phyloP scores from a whole-genome alignment of 202 grass and related monocot genomes.

The Panicum hallii region DNA sequence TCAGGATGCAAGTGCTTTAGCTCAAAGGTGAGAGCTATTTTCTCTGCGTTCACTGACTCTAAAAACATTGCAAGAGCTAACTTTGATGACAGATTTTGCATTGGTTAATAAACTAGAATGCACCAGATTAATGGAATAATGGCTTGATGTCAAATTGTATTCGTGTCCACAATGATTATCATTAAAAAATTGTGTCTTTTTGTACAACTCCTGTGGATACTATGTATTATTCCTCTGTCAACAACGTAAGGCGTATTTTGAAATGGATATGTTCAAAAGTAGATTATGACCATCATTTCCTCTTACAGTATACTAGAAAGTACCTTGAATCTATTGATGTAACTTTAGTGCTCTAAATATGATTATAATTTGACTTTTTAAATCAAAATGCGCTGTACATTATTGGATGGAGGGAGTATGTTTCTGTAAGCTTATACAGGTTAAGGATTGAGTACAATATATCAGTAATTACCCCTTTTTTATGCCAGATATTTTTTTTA shows the following conservation, averaged over 20 bases:
- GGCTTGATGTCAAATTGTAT: neutral
- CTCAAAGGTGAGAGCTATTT: constrained; percentile 65
- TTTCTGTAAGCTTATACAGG: neutral
- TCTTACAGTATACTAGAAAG: neutral
- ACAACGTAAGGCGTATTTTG: neutral
- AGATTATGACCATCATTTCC: neutral
- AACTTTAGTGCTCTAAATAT: neutral
- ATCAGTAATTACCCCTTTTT: constrained; percentile 18
- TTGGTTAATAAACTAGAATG: neutral
- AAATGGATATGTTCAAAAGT: neutral
- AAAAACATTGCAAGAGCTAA: constrained; percentile 28
- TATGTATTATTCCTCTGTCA: neutral
- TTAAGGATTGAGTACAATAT: constrained; percentile 9
- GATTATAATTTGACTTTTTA: neutral
- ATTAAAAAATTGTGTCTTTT: constrained; percentile 13
- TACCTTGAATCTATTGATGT: neutral
- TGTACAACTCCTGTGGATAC: neutral
- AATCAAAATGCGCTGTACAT: neutral
- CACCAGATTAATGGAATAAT: constrained; percentile 27
- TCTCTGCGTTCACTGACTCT: constrained; percentile 5
- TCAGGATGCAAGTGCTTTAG: constrained; percentile 55
- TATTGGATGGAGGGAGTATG: neutral
- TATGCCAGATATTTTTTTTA: neutral
- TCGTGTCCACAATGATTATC: neutral
- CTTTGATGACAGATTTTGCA: constrained; percentile 35